Evolutionary conservation across 352 stramenopile species (phyloP).

Genomic region (Phytophthora sojae): DNA sequence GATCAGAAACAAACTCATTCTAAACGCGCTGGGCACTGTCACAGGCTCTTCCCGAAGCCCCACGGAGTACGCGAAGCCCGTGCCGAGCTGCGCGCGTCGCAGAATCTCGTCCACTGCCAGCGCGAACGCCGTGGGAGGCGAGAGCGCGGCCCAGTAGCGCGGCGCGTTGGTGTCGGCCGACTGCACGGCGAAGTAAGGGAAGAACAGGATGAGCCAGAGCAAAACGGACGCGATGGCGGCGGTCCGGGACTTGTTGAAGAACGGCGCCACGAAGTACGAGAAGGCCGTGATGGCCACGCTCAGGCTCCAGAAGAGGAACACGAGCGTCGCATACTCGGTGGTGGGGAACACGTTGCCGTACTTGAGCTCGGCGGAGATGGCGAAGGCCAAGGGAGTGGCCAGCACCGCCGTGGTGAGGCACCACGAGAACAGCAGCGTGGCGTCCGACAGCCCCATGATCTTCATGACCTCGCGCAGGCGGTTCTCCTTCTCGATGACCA

Average conservation of each 20-base stretch:
- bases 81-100: conserved; percentile 64
- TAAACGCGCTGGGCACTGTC: conserved; percentile 51
- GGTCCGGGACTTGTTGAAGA: conserved; percentile 75
- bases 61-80: conserved; percentile 66
- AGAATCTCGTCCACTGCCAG: conserved; percentile 70
- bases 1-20: conserved; percentile 70
- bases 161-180: conserved; percentile 39
- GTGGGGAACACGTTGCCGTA: conserved; percentile 73
- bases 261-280: conserved; percentile 69
- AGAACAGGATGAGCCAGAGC: conserved; percentile 78
- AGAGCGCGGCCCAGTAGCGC: conserved; percentile 65
- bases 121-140: conserved; percentile 71
- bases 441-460: conserved; percentile 82
- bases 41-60: conserved; percentile 46
- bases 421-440: conserved; percentile 72
- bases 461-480: conserved; percentile 83
- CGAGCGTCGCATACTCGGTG: conserved; percentile 63
- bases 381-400: conserved; percentile 58
- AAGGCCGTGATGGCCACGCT: conserved; percentile 70
- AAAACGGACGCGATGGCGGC: conserved; percentile 71
- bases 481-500: conserved; percentile 88
- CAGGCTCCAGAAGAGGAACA: conserved; percentile 74
- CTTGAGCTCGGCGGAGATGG: conserved; percentile 61
- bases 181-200: conserved; percentile 76
- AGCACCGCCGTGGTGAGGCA: conserved; percentile 57